A percentile compares a stretch with the other conserved stretches of the same genome.
Evolutionary conservation across 2,329 filamentous ascomycete genomes (phyloP).

Genomic region (Alternaria triticimaculans): DNA sequence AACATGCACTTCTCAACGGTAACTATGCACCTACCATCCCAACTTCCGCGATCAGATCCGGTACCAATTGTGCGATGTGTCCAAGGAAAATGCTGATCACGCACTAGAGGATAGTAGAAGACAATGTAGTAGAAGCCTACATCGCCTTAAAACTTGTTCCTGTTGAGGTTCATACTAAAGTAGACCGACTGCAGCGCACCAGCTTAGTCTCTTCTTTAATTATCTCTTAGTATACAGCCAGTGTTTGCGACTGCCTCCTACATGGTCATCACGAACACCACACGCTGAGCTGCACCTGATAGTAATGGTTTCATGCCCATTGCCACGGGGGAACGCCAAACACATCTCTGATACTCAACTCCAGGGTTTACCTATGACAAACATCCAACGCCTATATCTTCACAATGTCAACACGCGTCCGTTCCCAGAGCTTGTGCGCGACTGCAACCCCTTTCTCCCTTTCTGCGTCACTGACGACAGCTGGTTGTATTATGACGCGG

Average conservation of each 20-base stretch:
- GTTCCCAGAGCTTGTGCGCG: slow-evolving; percentile 78
- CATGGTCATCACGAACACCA: background rate
- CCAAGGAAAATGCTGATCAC: background rate
- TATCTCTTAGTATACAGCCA: background rate
- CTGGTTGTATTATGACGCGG: slow-evolving; percentile 75
- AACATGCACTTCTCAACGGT: background rate
- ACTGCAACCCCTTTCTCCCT: slow-evolving; percentile 62
- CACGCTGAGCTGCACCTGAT: background rate
- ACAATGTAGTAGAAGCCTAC: background rate
- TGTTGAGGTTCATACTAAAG: background rate
- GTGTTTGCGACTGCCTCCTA: background rate
- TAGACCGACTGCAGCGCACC: background rate
- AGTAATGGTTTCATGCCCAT: background rate
- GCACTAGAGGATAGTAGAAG: background rate
- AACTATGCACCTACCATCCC: background rate
- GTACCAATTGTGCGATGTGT: background rate
- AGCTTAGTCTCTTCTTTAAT: background rate
- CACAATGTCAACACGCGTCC: slow-evolving; percentile 85
- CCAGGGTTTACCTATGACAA: background rate
- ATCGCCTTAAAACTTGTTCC: background rate
- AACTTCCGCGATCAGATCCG: background rate
- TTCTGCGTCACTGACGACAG: slow-evolving; percentile 65
- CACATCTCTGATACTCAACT: background rate
- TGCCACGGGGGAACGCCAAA: background rate
- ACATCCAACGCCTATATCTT: slow-evolving; percentile 61